A percentile compares a stretch with the other conserved stretches of the same genome.
Conservation (phyloP, 495 filamentous ascomycete genomes). For the Penicillium atrosanguineum region DNA sequence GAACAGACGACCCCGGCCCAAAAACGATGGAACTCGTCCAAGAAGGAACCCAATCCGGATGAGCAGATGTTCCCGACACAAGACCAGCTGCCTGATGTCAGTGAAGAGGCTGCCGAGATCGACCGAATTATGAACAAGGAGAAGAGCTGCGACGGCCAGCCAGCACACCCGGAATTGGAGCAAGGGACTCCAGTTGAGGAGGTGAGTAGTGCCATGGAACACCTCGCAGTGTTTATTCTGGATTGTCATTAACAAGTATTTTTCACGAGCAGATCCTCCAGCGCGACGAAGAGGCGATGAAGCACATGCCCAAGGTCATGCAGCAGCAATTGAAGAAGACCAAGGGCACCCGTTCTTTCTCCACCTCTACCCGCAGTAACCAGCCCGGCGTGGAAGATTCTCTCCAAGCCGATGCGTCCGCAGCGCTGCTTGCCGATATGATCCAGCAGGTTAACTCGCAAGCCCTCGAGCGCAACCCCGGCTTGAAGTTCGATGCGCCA, state of each 20-base stretch:
- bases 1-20: conserved; percentile 21
- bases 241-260: neutral
- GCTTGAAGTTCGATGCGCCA: conserved; percentile 75
- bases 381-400: conserved; percentile 25
- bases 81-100: conserved; percentile 58
- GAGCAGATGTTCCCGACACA: conserved; percentile 49
- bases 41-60: conserved; percentile 34
- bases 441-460: conserved; percentile 34
- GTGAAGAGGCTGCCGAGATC: conserved; percentile 61
- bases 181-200: conserved; percentile 66
- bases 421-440: conserved; percentile 38
- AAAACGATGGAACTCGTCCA: conserved; percentile 41
- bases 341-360: conserved; percentile 55
- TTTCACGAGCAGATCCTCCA: conserved; percentile 54
- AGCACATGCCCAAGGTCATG: conserved; percentile 68
- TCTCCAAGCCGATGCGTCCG: conserved; percentile 25
- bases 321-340: conserved; percentile 52
- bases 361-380: conserved; percentile 48
- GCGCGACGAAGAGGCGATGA: conserved; percentile 58
- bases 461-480: conserved; percentile 37
- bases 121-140: conserved; percentile 47
- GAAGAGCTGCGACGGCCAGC: conserved; percentile 41
- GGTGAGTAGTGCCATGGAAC: conserved; percentile 37
- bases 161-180: conserved; percentile 58
- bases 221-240: neutral